phyloP scores from a whole-genome alignment of 176 grass and related monocot genomes.

The Themeda triandra region DNA sequence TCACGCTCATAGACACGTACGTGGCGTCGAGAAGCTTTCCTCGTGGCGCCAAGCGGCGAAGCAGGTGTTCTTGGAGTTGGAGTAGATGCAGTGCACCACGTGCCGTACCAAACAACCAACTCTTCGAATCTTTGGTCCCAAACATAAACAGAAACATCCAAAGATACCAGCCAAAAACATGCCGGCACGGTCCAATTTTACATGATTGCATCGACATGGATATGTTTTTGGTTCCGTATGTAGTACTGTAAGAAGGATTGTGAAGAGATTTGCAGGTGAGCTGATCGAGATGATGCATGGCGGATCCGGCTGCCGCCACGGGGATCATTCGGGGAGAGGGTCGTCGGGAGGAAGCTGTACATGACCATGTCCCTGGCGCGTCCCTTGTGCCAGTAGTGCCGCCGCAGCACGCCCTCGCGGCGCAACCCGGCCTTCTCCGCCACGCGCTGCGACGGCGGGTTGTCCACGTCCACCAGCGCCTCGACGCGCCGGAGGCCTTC shows the following conservation, averaged over 20 bases:
- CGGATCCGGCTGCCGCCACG: no score
- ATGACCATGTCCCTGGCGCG: conserved; percentile 50
- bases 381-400: conserved; percentile 59
- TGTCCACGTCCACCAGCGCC: conserved; percentile 70
- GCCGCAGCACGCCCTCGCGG: conserved; percentile 64
- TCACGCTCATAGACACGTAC: background rate
- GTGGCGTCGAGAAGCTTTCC: background rate
- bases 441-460: conserved; percentile 68
- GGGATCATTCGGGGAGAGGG: background rate
- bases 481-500: conserved; percentile 55
- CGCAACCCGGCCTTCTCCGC: conserved; percentile 67
- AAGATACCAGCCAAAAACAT: background rate
- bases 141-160: background rate
- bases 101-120: background rate
- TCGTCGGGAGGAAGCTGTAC: conserved; percentile 60
- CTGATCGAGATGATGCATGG: background rate
- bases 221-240: background rate
- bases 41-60: background rate
- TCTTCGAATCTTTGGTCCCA: no score
- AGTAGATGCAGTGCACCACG: background rate
- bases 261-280: background rate
- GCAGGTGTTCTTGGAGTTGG: background rate
- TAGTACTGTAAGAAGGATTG: no score
- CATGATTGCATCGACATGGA: background rate
- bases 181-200: background rate